Percentiles rank a stretch among this genome's conserved stretches.
phyloP scores from a whole-genome alignment of 2,329 filamentous ascomycete species.

The Westerdykella sp. region DNA sequence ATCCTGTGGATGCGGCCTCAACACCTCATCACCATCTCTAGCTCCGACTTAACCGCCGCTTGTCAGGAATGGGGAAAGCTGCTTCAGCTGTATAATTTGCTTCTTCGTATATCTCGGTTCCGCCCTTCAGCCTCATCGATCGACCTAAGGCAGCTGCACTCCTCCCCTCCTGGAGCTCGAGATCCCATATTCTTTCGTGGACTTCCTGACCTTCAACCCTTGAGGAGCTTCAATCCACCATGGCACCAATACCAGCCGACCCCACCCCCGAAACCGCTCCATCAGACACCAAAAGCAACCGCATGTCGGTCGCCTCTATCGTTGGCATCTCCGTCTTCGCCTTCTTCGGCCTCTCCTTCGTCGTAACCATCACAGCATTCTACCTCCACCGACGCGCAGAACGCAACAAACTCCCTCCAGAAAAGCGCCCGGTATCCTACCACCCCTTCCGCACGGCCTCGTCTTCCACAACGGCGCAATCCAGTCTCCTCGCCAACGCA shows the following conservation, averaged over 20 bases:
- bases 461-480: slow-evolving; percentile 12
- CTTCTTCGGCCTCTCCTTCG: slow-evolving; percentile 17
- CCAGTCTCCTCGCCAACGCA: slow-evolving; percentile 19
- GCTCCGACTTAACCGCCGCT: too few species aligned
- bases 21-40: too few species aligned
- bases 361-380: slow-evolving; percentile 16
- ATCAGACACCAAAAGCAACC: slow-evolving; percentile 4
- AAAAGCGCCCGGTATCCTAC: slow-evolving; percentile 12
- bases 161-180: not conserved
- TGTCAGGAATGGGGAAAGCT: too few species aligned
- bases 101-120: not conserved
- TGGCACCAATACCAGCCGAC: slow-evolving; percentile 24
- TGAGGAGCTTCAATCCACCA: slow-evolving; percentile 2
- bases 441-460: slow-evolving; percentile 12
- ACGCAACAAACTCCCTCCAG: slow-evolving; percentile 19
- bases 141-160: not conserved
- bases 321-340: slow-evolving; percentile 21
- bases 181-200: not conserved
- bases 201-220: too few species aligned
- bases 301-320: slow-evolving; percentile 23
- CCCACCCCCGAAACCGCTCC: slow-evolving; percentile 6
- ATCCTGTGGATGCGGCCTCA: too few species aligned
- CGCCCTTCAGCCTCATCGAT: slow-evolving; percentile 1
- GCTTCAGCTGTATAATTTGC: too few species aligned
- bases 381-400: slow-evolving; percentile 17